These are phyloP conservation scores for Neurospora intermedia DNA, from an alignment of 495 filamentous ascomycete species.

Conservation along the genomic window DNA sequence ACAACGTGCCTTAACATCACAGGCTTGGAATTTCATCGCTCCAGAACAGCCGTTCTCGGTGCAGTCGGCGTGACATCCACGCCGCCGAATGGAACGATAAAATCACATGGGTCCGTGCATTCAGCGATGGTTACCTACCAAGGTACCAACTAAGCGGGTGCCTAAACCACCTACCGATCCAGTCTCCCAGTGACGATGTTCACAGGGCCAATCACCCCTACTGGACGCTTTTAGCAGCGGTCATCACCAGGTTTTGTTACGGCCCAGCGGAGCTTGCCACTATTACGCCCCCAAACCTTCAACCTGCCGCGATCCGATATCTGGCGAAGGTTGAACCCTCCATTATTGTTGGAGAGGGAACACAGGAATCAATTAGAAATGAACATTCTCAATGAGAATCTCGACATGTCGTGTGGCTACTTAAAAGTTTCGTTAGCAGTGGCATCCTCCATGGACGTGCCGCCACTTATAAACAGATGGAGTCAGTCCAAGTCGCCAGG, in stretches of 20 bases:
- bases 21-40: background rate
- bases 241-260: background rate
- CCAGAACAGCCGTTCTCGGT: background rate
- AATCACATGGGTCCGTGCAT: background rate
- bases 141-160: background rate
- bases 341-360: background rate
- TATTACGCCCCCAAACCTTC: background rate
- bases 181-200: background rate
- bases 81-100: background rate
- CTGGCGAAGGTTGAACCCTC: background rate
- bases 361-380: background rate
- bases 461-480: background rate
- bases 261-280: background rate
- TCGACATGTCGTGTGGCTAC: background rate
- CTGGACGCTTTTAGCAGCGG: background rate
- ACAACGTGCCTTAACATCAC: background rate
- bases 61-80: background rate
- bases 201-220: background rate
- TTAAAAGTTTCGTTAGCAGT: background rate
- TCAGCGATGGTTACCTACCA: background rate
- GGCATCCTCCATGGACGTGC: background rate
- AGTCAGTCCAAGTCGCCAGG: background rate
- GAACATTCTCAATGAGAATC: background rate
- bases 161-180: background rate
- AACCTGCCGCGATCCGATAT: background rate